A percentile compares a stretch with the other conserved stretches of the same genome.
phyloP scores from a whole-genome alignment of 345 rosid species.

The Zanthoxylum bungeanum region DNA sequence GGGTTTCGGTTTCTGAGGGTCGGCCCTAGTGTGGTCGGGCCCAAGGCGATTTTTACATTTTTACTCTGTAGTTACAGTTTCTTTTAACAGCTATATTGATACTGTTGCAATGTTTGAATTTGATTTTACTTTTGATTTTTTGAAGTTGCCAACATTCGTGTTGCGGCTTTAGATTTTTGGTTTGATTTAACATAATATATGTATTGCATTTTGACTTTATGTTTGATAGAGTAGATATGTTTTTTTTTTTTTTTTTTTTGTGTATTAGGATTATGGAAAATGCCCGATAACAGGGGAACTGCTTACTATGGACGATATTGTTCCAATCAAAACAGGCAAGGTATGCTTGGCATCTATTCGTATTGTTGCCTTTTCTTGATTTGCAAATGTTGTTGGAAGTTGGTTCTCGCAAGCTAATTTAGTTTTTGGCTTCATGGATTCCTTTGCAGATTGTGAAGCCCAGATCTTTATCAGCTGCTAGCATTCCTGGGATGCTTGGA shows the following conservation, averaged over 20 bases:
- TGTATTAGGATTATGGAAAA: constrained; percentile 77
- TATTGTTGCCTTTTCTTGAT: neutral
- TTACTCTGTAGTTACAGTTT: too few species aligned
- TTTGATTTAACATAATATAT: neutral
- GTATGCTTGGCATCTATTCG: constrained; percentile 27
- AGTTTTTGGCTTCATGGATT: neutral
- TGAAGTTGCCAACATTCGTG: too few species aligned
- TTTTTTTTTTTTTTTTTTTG: neutral
- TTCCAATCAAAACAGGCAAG: constrained; percentile 70
- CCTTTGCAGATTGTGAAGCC: constrained; percentile 77
- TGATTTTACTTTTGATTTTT: neutral
- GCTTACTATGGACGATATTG: constrained; percentile 74
- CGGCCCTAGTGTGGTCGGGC: too few species aligned
- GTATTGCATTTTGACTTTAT: neutral
- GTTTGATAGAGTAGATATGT: constrained; percentile 12
- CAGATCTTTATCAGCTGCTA: constrained; percentile 79
- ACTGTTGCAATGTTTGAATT: neutral
- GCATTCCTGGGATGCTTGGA: constrained; percentile 97
- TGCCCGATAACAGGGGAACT: constrained; percentile 86
- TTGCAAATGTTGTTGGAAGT: neutral
- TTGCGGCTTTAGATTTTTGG: neutral
- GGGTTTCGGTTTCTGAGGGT: constrained; percentile 32
- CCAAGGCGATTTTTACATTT: too few species aligned
- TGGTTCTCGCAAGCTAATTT: constrained; percentile 3
- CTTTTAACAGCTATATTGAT: neutral